A percentile compares a stretch with the other conserved stretches of the same genome.
Conservation (phyloP, 1,139 yeast genomes). For the Starmera stellimalicola region DNA sequence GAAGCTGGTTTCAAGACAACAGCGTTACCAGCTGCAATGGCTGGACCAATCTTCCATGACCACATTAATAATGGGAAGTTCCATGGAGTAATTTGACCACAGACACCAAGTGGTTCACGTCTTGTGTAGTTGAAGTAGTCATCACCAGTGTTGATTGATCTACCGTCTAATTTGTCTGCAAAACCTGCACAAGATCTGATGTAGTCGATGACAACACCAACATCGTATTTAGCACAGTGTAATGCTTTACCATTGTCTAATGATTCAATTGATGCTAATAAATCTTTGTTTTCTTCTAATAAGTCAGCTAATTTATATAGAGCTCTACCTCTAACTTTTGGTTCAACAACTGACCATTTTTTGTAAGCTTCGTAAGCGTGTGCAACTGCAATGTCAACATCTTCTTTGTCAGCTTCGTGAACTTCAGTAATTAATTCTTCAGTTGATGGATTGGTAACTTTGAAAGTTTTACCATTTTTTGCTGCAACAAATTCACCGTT, state of each 20-base stretch:
- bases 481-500: conserved; percentile 50
- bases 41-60: conserved; percentile 83
- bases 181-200: conserved; percentile 73
- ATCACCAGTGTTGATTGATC: conserved; percentile 55
- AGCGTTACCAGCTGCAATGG: conserved; percentile 74
- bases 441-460: conserved; percentile 45
- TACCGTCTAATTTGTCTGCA: conserved; percentile 70
- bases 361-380: conserved; percentile 48
- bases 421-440: conserved; percentile 46
- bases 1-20: conserved; percentile 76
- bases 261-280: conserved; percentile 64
- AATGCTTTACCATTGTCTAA: conserved; percentile 77
- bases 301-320: conserved; percentile 58
- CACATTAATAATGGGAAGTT: conserved; percentile 81
- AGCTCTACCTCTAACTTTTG: conserved; percentile 46
- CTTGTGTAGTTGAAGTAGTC: conserved; percentile 51
- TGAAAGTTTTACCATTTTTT: conserved; percentile 39
- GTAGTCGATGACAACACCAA: conserved; percentile 43
- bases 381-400: conserved; percentile 49
- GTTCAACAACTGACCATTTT: conserved; percentile 37
- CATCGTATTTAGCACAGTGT: conserved; percentile 46
- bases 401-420: conserved; percentile 46
- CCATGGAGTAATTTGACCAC: conserved; percentile 84
- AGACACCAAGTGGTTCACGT: conserved; percentile 68
- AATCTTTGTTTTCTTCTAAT: conserved; percentile 49